phyloP scores from a whole-genome alignment of 2,329 filamentous ascomycete genomes.

The Phaeoacremonium minimum region DNA sequence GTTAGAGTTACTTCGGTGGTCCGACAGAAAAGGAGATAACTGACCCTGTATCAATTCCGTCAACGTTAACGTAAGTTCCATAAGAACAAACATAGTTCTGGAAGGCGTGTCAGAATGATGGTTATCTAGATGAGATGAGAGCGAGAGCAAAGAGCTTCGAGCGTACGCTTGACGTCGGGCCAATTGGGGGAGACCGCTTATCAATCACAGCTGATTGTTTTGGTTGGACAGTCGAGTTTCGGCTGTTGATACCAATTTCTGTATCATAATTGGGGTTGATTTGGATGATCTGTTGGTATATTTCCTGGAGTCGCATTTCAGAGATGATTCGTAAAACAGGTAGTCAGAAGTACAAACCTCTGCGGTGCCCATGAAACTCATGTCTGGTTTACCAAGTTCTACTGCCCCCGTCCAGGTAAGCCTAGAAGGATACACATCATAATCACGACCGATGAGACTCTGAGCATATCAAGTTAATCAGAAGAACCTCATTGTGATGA shows the following conservation, averaged over 20 bases:
- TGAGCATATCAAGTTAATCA: too few relatives aligned
- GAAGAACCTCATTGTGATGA: too few relatives aligned
- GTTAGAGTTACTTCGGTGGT: too few relatives aligned
- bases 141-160: too few relatives aligned
- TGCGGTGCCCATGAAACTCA: conserved; percentile 10
- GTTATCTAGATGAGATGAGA: too few relatives aligned
- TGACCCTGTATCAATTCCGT: neutral
- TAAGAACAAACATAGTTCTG: neutral
- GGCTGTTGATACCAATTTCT: conserved; percentile 10
- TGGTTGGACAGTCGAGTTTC: conserved; percentile 3
- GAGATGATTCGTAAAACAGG: too few relatives aligned
- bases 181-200: conserved; percentile 6
- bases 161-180: conserved; percentile 10
- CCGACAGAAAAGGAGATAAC: too few relatives aligned
- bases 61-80: neutral
- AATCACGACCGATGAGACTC: too few relatives aligned
- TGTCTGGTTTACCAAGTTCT: conserved; percentile 4
- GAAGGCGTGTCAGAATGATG: too few relatives aligned
- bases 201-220: conserved; percentile 4
- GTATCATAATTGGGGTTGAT: conserved; percentile 11
- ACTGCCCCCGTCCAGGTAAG: conserved; percentile 13
- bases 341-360: neutral
- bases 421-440: too few relatives aligned
- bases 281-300: conserved; percentile 8
- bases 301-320: conserved; percentile 4